Conservation (phyloP, 2,329 filamentous ascomycete species). For the Alternaria brassicicola region DNA sequence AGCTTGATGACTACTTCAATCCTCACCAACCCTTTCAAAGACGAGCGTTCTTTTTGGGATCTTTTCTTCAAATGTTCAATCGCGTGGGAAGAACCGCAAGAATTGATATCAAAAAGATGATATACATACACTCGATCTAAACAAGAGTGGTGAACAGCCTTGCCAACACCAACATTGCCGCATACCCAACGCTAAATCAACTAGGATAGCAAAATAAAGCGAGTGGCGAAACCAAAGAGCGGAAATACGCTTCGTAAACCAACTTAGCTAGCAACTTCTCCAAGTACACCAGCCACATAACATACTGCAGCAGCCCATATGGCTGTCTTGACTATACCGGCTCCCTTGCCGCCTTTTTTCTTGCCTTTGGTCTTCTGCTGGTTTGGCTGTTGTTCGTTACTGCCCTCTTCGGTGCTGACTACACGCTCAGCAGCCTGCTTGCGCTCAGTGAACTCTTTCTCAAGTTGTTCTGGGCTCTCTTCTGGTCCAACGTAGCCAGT, state of each 20-base stretch:
- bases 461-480: slow-evolving; percentile 29
- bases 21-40: too few relatives aligned
- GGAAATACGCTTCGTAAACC: neutral
- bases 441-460: slow-evolving; percentile 32
- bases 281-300: slow-evolving; percentile 43
- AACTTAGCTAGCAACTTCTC: slow-evolving; percentile 26
- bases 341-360: slow-evolving; percentile 18
- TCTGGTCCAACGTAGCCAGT: slow-evolving; percentile 44
- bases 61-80: too few relatives aligned
- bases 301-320: slow-evolving; percentile 38
- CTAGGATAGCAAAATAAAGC: neutral
- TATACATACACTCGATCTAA: neutral
- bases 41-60: too few relatives aligned
- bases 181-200: neutral
- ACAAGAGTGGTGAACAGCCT: neutral
- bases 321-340: slow-evolving; percentile 38
- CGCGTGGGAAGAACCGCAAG: neutral
- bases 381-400: neutral
- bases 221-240: neutral
- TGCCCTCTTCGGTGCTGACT: neutral
- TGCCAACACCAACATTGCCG: neutral
- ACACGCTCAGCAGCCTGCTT: slow-evolving; percentile 25
- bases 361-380: slow-evolving; percentile 6
- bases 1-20: too few relatives aligned
- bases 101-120: neutral